Conservation (phyloP, 441 rosid species). For the Capsella rubella region DNA sequence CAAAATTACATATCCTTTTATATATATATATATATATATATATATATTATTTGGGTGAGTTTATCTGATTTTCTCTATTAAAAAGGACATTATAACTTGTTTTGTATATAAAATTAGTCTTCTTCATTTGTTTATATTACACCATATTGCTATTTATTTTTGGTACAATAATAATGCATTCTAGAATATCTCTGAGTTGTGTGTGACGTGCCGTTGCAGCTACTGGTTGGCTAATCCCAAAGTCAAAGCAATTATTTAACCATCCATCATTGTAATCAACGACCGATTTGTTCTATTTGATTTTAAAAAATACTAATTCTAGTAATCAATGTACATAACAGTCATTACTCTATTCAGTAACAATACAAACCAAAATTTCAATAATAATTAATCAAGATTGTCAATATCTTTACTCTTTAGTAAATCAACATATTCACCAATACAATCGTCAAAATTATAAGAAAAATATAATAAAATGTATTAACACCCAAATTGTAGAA, state of each 20-base stretch:
- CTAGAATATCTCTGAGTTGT: conserved; percentile 31
- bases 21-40: no score
- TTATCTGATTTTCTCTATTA: neutral
- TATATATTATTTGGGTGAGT: neutral
- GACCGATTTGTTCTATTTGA: conserved; percentile 10
- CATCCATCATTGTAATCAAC: conserved; percentile 44
- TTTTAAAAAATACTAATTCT: neutral
- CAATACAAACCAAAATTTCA: neutral
- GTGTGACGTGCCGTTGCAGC: conserved; percentile 48
- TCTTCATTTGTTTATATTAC: neutral
- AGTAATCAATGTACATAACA: conserved; percentile 21
- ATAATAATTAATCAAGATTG: neutral
- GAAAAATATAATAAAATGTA: conserved; percentile 23
- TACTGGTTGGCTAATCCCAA: conserved; percentile 47
- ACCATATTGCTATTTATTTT: neutral
- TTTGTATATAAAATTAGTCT: no score
- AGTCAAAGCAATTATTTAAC: conserved; percentile 44
- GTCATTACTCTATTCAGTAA: conserved; percentile 22
- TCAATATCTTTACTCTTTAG: conserved; percentile 9
- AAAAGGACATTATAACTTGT: neutral
- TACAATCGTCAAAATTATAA: conserved; percentile 20
- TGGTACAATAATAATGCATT: conserved; percentile 28
- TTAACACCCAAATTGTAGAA: conserved; percentile 22
- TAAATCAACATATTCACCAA: conserved; percentile 31
- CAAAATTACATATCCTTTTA: neutral